Evolutionary conservation across 2,329 filamentous ascomycete species (phyloP).

Genomic region (Ophidiomyces ophidiicola): DNA sequence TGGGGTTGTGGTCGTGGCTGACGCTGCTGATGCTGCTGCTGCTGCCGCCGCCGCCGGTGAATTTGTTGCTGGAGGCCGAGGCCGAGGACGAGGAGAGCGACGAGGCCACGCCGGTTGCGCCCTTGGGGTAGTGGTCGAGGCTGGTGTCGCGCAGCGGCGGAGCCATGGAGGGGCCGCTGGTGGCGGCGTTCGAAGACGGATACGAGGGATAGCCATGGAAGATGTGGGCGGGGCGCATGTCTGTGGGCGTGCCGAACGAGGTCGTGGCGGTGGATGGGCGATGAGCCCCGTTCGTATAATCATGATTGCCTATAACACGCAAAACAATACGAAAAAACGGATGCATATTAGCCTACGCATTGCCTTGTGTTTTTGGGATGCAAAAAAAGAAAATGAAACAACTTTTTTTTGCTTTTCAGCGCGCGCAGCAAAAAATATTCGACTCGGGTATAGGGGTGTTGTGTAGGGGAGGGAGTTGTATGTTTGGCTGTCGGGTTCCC

Average conservation of each 20-base stretch:
- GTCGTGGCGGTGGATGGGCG: conserved; percentile 51
- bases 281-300: conserved; percentile 39
- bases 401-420: too few relatives aligned
- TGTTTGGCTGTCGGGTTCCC: too few relatives aligned
- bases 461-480: too few relatives aligned
- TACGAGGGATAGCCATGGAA: conserved; percentile 61
- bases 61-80: too few relatives aligned
- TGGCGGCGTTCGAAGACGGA: conserved; percentile 28
- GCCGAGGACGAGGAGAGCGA: conserved; percentile 21
- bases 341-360: conserved; percentile 36
- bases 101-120: conserved; percentile 26
- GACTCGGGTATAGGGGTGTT: too few relatives aligned
- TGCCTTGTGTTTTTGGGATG: conserved; percentile 10
- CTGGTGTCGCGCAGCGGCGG: conserved; percentile 48
- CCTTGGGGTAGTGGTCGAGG: conserved; percentile 32
- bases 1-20: conserved; percentile 9
- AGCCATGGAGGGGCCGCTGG: conserved; percentile 46
- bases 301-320: conserved; percentile 27
- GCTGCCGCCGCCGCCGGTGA: conserved; percentile 16
- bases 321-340: conserved; percentile 16
- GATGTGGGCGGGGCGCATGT: conserved; percentile 61
- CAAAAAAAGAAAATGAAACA: background rate
- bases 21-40: background rate
- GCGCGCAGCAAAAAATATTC: too few relatives aligned
- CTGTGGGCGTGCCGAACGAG: conserved; percentile 39